Evolutionary conservation across 164 flowering plant species (phyloP).

Genomic region (Malania oleifera): DNA sequence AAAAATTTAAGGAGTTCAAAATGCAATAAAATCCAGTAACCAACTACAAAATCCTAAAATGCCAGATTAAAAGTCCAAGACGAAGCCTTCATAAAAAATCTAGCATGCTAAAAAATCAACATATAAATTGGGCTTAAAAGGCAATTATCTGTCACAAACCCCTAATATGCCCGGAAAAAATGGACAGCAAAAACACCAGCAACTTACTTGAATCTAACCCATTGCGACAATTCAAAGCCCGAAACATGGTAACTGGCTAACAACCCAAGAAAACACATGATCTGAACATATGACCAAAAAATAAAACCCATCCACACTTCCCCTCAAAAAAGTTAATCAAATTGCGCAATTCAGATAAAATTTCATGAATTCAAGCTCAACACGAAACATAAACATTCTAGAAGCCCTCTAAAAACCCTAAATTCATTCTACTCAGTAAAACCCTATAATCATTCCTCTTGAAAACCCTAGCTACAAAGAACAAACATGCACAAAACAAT

Average conservation of each 20-base stretch:
- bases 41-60: not conserved
- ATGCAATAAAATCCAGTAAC: not conserved
- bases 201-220: not conserved
- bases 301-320: too few species aligned
- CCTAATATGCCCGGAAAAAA: not conserved
- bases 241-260: not conserved
- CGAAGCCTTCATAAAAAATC: not conserved
- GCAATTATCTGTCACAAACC: not conserved
- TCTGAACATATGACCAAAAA: too few species aligned
- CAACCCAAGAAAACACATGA: too few species aligned
- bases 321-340: too few species aligned
- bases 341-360: not conserved
- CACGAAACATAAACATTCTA: not conserved
- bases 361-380: not conserved
- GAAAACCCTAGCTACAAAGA: not conserved
- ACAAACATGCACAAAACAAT: not conserved
- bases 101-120: not conserved
- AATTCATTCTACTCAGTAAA: not conserved
- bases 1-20: not conserved
- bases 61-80: too few species aligned
- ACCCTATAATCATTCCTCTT: conserved; percentile 1
- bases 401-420: not conserved
- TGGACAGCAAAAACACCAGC: not conserved
- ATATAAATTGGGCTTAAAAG: not conserved
- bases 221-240: not conserved